These are phyloP conservation scores for Suillus ampliporus DNA, from an alignment of 768 basidiomycete species.

Conservation along the genomic window DNA sequence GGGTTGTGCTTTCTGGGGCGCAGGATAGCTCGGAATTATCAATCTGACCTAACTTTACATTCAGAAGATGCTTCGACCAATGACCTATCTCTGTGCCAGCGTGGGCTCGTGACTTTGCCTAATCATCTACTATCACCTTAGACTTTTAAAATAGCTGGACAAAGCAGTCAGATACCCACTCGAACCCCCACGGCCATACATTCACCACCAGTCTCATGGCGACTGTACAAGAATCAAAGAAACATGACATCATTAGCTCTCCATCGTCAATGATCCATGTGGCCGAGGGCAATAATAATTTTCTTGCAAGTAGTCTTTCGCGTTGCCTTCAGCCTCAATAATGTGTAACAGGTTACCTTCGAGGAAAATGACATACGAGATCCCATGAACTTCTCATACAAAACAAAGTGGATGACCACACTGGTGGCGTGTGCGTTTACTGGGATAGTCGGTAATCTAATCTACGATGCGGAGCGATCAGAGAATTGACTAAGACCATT, in stretches of 20 bases:
- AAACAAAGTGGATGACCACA: slow-evolving; percentile 42
- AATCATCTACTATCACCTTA: neutral
- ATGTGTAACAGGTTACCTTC: slow-evolving; percentile 37
- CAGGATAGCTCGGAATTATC: too few species aligned
- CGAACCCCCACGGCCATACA: neutral
- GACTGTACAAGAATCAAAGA: neutral
- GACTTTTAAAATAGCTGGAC: neutral
- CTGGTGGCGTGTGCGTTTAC: slow-evolving; percentile 27
- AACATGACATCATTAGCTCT: neutral
- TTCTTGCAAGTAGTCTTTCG: slow-evolving; percentile 1
- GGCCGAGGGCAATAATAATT: neutral
- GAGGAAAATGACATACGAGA: slow-evolving; percentile 39
- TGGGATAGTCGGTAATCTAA: slow-evolving; percentile 18
- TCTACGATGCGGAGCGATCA: neutral
- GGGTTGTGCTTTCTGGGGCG: too few species aligned
- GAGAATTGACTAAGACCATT: neutral
- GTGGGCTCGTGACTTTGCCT: neutral
- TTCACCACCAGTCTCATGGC: neutral
- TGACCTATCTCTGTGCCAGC: neutral
- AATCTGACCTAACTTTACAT: neutral
- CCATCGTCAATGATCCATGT: neutral
- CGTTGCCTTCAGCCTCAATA: neutral
- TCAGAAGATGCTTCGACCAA: neutral
- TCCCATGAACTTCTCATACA: slow-evolving; percentile 37
- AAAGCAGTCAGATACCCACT: neutral